Percentiles rank a stretch among this genome's conserved stretches.
These are phyloP conservation scores for Colletotrichum echinochloae DNA, from an alignment of 2,329 filamentous ascomycete species.

Conservation along the genomic window DNA sequence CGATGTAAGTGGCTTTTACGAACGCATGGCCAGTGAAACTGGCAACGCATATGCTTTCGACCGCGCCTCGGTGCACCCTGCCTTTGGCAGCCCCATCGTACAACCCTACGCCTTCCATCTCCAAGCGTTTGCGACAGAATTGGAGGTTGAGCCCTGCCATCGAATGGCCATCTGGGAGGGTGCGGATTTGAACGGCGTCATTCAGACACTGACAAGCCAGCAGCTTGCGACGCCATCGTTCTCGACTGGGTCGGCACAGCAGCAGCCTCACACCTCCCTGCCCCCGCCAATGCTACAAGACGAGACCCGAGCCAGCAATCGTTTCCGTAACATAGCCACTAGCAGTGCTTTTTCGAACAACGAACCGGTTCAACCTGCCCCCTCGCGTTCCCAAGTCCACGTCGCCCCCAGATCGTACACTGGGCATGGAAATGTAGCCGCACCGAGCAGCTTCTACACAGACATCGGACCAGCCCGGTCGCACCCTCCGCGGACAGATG, in stretches of 20 bases:
- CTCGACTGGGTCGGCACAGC: not conserved
- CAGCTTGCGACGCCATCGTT: not conserved
- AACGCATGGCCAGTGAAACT: conserved; percentile 10
- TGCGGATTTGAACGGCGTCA: not conserved
- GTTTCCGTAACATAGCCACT: not conserved
- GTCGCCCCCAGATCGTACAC: not conserved
- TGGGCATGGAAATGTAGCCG: not conserved
- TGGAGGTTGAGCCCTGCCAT: not conserved
- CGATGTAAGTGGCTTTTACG: conserved; percentile 4
- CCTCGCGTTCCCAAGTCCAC: not conserved
- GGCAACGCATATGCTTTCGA: conserved; percentile 6
- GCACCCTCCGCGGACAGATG: conserved; percentile 1
- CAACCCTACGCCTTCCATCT: not conserved
- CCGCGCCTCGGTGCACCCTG: conserved; percentile 13
- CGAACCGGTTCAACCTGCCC: not conserved
- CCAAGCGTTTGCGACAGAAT: not conserved
- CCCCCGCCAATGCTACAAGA: not conserved
- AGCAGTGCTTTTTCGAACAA: not conserved
- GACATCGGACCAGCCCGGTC: not conserved
- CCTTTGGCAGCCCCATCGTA: not conserved
- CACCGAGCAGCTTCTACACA: conserved; percentile 10
- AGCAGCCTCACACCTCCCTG: not conserved
- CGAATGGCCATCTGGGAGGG: not conserved
- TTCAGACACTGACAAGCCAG: not conserved
- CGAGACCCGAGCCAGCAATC: not conserved